These are phyloP conservation scores for Gastrolobium villosum DNA, from an alignment of 306 rosid genomes.

Conservation along the genomic window DNA sequence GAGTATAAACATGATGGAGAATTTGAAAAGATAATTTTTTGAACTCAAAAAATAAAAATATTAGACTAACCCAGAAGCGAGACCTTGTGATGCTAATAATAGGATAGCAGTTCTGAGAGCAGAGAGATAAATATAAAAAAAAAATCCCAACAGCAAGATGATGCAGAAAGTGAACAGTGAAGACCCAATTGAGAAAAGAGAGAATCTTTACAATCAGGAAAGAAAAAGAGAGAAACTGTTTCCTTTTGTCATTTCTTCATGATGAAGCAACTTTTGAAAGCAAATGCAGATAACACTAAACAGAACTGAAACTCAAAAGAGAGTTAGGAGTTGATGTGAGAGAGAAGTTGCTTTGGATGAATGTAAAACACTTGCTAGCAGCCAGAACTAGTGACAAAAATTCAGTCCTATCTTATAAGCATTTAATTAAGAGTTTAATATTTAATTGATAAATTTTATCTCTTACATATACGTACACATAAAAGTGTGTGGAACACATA, in stretches of 20 bases:
- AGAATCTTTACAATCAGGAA: constrained; percentile 17
- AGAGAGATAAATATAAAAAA: constrained; percentile 8
- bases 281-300: constrained; percentile 27
- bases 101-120: background rate
- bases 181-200: constrained; percentile 25
- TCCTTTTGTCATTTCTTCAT: constrained; percentile 51
- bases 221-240: constrained; percentile 55
- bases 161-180: constrained; percentile 38
- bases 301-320: constrained; percentile 25
- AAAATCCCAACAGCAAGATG: constrained; percentile 7
- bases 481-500: too few relatives aligned
- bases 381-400: constrained; percentile 7
- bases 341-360: background rate
- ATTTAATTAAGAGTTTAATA: background rate
- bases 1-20: too few relatives aligned
- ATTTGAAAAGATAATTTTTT: too few relatives aligned
- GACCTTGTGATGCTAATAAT: background rate
- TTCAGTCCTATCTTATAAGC: background rate
- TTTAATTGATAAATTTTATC: too few relatives aligned
- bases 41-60: too few relatives aligned
- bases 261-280: constrained; percentile 50
- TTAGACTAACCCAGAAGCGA: background rate
- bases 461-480: too few relatives aligned
- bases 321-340: background rate
- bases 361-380: constrained; percentile 10